Evolutionary conservation across 306 rosid genomes (phyloP), one percentile per base, ranked within the genome.

Genomic region (Malus sieversii): DNA sequence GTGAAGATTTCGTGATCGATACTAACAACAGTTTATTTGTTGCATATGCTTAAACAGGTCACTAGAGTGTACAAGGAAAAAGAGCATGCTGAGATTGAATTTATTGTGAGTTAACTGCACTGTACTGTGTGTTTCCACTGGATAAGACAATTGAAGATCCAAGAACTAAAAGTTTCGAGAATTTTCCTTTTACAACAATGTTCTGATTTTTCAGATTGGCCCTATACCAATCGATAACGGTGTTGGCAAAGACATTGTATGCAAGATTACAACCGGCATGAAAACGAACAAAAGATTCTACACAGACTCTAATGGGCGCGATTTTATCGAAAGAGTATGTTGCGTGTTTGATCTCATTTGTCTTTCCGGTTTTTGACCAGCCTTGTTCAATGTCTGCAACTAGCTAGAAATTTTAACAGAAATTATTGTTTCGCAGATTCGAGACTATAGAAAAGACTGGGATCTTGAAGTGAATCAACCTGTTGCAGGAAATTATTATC

Each of bases 401-500:
- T 53, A 52, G 18, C 66, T 48, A 30, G 44, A 64, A 38, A 35
- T 8, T 25, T 19, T 11, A 44, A 42, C 19, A 29, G 7, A 57
- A 9, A 38, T 59, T 73, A 32, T 71, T 67, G 2, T 30, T 79
- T 74, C 72, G 72, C 90, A 93, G 98, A 84, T 91, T 69, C 90
- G 91, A 68, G 85, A 93, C 81, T 87, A 86, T 8, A 79, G 97
- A 68, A 83, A 85, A 81, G 97, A 93, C 78, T 93, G 98, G 98
- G 16, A 86, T 64, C 87, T 93, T 79, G 77, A 91, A 86, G 90
- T 88, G 71, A 91, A 88, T 69, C 93, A 93, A 82, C 98, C 98
- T 11, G 86, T 91, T 55, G 97, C 98, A 22, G 97, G 98, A 87
- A 93, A 93, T 83, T 93, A 93, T 85, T 93, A 86, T 76, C 98